Evolutionary conservation across 2,329 filamentous ascomycete genomes (phyloP).

Genomic region (Pseudomassariella vexata): DNA sequence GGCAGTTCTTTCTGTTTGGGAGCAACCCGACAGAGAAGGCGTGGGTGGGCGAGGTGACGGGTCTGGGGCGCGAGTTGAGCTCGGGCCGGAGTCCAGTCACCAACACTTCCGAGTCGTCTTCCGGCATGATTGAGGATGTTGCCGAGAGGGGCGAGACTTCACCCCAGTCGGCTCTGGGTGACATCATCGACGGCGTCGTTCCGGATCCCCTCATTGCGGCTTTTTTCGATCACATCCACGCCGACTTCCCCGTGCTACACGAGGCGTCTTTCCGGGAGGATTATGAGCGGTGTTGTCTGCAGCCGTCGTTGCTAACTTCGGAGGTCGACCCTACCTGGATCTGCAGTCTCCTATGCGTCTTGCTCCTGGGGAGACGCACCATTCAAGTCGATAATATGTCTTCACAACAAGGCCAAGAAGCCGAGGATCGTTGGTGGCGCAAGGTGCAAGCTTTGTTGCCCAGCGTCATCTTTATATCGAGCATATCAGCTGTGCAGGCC

Average conservation of each 20-base stretch:
- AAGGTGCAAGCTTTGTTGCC: slow-evolving; percentile 32
- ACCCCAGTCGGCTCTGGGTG: slow-evolving; percentile 15
- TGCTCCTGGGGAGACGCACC: slow-evolving; percentile 29
- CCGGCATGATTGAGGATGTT: background rate
- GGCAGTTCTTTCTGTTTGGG: slow-evolving; percentile 33
- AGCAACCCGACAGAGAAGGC: slow-evolving; percentile 28
- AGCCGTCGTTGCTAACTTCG: slow-evolving; percentile 14
- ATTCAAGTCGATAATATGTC: slow-evolving; percentile 24
- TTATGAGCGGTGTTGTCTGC: slow-evolving; percentile 27
- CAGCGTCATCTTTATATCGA: slow-evolving; percentile 35
- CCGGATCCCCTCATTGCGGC: slow-evolving; percentile 29
- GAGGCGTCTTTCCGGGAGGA: slow-evolving; percentile 34
- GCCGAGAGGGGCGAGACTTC: slow-evolving; percentile 7
- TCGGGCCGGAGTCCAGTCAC: slow-evolving; percentile 2
- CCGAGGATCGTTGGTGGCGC: slow-evolving; percentile 32
- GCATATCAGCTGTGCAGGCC: slow-evolving; percentile 32
- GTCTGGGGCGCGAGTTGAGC: slow-evolving; percentile 2
- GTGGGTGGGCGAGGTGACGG: slow-evolving; percentile 5
- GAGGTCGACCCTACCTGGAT: slow-evolving; percentile 31
- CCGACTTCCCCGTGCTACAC: slow-evolving; percentile 35
- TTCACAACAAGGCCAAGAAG: slow-evolving; percentile 21
- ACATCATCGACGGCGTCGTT: slow-evolving; percentile 16
- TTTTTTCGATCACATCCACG: slow-evolving; percentile 35
- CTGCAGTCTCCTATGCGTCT: slow-evolving; percentile 33
- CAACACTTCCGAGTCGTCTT: slow-evolving; percentile 1